These are phyloP conservation scores for Voacanga thouarsii DNA, from an alignment of 257 asterid species.

Conservation along the genomic window DNA sequence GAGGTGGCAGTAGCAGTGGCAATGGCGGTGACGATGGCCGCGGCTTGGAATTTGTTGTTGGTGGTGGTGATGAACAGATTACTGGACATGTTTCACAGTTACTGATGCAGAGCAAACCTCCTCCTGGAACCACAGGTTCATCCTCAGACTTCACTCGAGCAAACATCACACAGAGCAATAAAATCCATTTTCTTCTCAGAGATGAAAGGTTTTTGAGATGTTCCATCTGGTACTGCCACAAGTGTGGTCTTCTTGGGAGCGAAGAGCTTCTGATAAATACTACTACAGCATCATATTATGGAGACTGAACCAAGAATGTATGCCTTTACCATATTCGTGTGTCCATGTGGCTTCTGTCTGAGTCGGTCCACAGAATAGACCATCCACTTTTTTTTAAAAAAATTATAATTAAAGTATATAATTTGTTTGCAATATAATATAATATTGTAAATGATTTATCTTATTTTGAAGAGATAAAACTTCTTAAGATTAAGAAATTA, in stretches of 20 bases:
- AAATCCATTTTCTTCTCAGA: slow-evolving; percentile 13
- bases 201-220: slow-evolving; percentile 20
- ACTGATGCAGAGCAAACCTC: slow-evolving; percentile 59
- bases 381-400: no score
- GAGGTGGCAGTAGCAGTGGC: slow-evolving; percentile 22
- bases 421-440: no score
- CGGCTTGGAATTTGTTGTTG: slow-evolving; percentile 16
- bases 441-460: no score
- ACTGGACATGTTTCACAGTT: slow-evolving; percentile 69
- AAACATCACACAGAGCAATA: slow-evolving; percentile 27
- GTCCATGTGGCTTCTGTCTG: background rate
- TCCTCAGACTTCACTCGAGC: slow-evolving; percentile 24
- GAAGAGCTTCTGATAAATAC: background rate
- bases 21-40: slow-evolving; percentile 7
- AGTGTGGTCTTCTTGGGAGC: slow-evolving; percentile 11
- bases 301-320: background rate
- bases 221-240: slow-evolving; percentile 28
- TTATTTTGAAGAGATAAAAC: no score
- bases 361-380: no score
- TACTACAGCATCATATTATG: background rate
- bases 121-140: slow-evolving; percentile 26
- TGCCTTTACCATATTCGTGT: slow-evolving; percentile 12
- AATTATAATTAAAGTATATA: no score
- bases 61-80: slow-evolving; percentile 71
- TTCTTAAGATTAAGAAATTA: no score